Base-by-base conservation (phyloP, 306 rosid genomes). In the Dryas drummondii region DNA sequence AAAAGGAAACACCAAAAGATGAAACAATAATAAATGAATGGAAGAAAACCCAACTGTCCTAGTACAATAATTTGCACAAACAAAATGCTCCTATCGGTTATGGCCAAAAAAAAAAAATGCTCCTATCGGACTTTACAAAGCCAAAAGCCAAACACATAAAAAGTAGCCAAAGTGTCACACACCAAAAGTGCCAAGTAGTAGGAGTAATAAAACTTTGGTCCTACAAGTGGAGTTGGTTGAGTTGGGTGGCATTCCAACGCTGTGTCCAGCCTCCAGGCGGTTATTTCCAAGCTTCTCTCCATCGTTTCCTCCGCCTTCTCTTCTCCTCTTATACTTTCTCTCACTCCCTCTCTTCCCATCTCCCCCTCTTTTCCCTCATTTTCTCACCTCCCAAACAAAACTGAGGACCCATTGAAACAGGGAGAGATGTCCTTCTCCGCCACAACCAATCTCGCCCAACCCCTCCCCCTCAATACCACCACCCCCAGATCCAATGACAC, bases 401-500 rank as follows among this genome's bases (percentile, higher is more conserved):
- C 19, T 9, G 47, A 61, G 46, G 19, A 32, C 37, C 37, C 66
- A 61, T n/a, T 61, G 66, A 40, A 61, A 57, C 54, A 22, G 7
- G 17, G 13, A 14, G 53, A 48, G 65, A 94, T 96, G 99, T 89
- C 98, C 61, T 83, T 88, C 84, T 80, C 96, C 65, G 88, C 90
- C 45, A 88, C 90, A 52, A 61, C 92, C 47, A 89, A 87, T 76
- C 62, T 84, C 48, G 65, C 80, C 12, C 93, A 85, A 8, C 89
- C 92, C 74, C 84, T 84, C 63, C 86, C 87, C 66, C 80, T 91
- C 67, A 76, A 58, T 82, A 64, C 86, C 74, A 15, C 84, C 65
- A 27, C 82, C 4, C 56, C 85, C 87, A 91, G 97, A 94, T 88
- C 98, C 92, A 86, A 80, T 83, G 92, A 90, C 64, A 84, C 80